Evolutionary conservation across 805 yeast genomes (phyloP).

Genomic region (Myxozyma geophila): DNA sequence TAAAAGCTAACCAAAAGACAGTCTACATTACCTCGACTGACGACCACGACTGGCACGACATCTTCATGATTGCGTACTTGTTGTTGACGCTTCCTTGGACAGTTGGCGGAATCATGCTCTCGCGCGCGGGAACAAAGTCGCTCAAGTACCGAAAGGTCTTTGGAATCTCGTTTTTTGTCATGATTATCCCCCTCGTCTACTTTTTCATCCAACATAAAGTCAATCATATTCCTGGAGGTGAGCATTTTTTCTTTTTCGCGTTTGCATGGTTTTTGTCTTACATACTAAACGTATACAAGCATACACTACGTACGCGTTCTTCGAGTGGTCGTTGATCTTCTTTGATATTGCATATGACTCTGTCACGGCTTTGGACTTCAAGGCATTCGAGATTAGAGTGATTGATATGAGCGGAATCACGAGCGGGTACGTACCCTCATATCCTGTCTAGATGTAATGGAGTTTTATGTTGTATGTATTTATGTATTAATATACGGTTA

Average conservation of each 20-base stretch:
- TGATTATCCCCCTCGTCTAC: conserved; percentile 79
- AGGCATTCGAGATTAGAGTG: conserved; percentile 56
- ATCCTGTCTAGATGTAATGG: conserved; percentile 19
- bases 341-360: conserved; percentile 86
- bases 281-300: conserved; percentile 51
- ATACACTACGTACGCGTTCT: conserved; percentile 89
- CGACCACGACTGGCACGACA: conserved; percentile 94
- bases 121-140: conserved; percentile 54
- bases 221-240: conserved; percentile 72
- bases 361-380: conserved; percentile 73
- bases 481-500: conserved; percentile 8
- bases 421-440: conserved; percentile 37
- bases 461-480: conserved; percentile 4
- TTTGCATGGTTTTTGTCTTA: background rate
- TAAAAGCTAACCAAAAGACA: conserved; percentile 1
- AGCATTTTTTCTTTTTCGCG: background rate
- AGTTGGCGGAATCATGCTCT: conserved; percentile 57
- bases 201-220: conserved; percentile 93
- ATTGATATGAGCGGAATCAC: conserved; percentile 43
- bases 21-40: conserved; percentile 96
- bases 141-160: conserved; percentile 57
- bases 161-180: conserved; percentile 66
- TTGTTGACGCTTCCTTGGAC: conserved; percentile 93
- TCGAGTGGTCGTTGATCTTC: conserved; percentile 88
- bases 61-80: conserved; percentile 91